Percentiles rank a stretch among this genome's conserved stretches.
phyloP scores from a whole-genome alignment of 2,329 filamentous ascomycete genomes.

The Alternaria panax region DNA sequence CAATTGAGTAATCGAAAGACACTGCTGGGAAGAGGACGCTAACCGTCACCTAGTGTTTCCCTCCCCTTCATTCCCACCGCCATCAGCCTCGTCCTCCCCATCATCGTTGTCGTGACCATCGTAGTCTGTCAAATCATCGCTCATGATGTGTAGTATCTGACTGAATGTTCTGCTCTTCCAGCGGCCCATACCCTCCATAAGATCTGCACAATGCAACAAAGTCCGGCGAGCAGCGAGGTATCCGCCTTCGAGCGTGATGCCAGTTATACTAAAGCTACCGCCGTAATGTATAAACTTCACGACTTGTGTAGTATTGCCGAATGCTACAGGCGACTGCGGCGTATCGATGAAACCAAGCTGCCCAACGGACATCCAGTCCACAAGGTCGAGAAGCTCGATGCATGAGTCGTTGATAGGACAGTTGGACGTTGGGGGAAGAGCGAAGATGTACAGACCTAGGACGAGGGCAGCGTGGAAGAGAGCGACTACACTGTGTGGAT shows the following conservation, averaged over 20 bases:
- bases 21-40: constrained; percentile 28
- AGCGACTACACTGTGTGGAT: constrained; percentile 59
- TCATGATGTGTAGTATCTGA: constrained; percentile 63
- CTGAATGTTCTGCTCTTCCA: constrained; percentile 61
- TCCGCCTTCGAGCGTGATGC: constrained; percentile 57
- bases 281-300: constrained; percentile 59
- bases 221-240: constrained; percentile 61
- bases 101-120: constrained; percentile 23
- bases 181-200: constrained; percentile 61
- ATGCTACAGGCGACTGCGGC: constrained; percentile 21
- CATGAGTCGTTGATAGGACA: constrained; percentile 38
- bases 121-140: constrained; percentile 56
- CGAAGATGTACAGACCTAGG: constrained; percentile 61
- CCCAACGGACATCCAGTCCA: constrained; percentile 59
- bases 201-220: constrained; percentile 60
- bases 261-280: constrained; percentile 57
- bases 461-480: constrained; percentile 62
- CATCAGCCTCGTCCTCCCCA: constrained; percentile 9
- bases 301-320: constrained; percentile 43
- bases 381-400: constrained; percentile 59
- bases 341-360: constrained; percentile 55
- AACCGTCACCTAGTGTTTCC: constrained; percentile 33
- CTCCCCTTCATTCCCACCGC: background rate
- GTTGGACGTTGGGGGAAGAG: constrained; percentile 47
- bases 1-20: constrained; percentile 33